phyloP scores from a whole-genome alignment of 2,329 filamentous ascomycete species.

The Hymenoscyphus fructigenus region DNA sequence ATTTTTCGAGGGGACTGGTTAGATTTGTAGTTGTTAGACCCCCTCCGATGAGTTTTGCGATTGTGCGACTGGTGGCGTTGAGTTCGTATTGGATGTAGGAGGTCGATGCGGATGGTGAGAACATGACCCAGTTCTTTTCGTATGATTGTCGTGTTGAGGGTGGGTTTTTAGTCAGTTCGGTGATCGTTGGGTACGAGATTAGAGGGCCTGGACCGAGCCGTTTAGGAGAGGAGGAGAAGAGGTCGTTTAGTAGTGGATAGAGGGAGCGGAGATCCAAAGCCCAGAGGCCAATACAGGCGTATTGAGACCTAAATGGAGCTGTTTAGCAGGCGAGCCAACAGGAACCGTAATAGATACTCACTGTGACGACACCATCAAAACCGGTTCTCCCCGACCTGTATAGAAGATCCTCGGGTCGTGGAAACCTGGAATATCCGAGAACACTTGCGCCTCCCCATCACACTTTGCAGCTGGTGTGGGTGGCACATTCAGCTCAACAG shows the following conservation, averaged over 20 bases:
- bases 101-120: conserved; percentile 36
- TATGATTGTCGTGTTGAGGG: conserved; percentile 35
- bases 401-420: conserved; percentile 44
- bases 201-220: conserved; percentile 27
- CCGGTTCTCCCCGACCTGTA: conserved; percentile 40
- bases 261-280: conserved; percentile 27
- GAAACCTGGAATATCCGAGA: conserved; percentile 42
- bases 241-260: conserved; percentile 21
- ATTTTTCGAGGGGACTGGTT: conserved; percentile 22
- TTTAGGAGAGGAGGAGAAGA: conserved; percentile 24
- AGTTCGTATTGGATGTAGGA: conserved; percentile 42
- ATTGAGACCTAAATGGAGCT: conserved; percentile 22
- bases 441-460: conserved; percentile 34
- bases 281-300: conserved; percentile 31
- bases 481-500: conserved; percentile 38
- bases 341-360: conserved; percentile 18
- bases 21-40: conserved; percentile 29
- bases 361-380: conserved; percentile 42
- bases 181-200: conserved; percentile 34
- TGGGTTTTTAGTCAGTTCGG: conserved; percentile 42
- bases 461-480: conserved; percentile 41
- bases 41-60: conserved; percentile 27
- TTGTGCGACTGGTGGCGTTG: conserved; percentile 29
- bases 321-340: conserved; percentile 23
- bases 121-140: conserved; percentile 44